These are phyloP conservation scores for Phaffia rhodozyma DNA, from an alignment of 1,284 basidiomycete species.

Conservation along the genomic window DNA sequence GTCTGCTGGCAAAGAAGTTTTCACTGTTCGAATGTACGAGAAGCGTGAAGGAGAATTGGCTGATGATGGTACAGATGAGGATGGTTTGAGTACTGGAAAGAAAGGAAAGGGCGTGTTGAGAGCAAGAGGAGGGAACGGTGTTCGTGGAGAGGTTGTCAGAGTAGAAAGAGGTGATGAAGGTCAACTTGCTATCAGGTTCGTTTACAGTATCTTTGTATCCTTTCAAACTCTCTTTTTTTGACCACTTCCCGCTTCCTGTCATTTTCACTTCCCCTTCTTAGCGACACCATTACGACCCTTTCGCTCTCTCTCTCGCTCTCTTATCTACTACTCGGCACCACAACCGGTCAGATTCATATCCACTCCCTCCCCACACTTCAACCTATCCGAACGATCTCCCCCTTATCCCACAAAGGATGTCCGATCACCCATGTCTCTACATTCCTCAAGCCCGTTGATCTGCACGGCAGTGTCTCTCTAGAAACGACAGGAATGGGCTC, in stretches of 20 bases:
- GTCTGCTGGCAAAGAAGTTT: slow-evolving; percentile 14
- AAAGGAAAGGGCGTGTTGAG: slow-evolving; percentile 45
- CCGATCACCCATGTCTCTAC: slow-evolving; percentile 62
- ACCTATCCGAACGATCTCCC: slow-evolving; percentile 61
- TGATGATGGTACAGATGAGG: slow-evolving; percentile 28
- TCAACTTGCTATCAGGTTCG: slow-evolving; percentile 21
- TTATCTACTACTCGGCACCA: slow-evolving; percentile 61
- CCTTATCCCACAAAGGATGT: slow-evolving; percentile 48
- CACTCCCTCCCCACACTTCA: slow-evolving; percentile 87
- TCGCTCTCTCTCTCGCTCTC: slow-evolving; percentile 61
- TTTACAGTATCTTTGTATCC: neutral
- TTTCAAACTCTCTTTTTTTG: neutral
- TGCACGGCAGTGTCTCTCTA: slow-evolving; percentile 60
- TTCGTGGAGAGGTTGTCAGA: slow-evolving; percentile 10
- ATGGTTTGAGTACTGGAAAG: slow-evolving; percentile 36
- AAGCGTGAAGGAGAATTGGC: slow-evolving; percentile 37
- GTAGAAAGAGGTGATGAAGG: slow-evolving; percentile 11
- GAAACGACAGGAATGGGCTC: slow-evolving; percentile 36
- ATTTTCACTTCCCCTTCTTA: slow-evolving; percentile 42
- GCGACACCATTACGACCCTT: slow-evolving; percentile 51
- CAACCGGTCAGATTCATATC: slow-evolving; percentile 59
- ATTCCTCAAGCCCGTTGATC: slow-evolving; percentile 68
- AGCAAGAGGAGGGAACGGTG: slow-evolving; percentile 42
- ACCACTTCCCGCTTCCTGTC: neutral
- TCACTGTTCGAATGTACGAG: slow-evolving; percentile 21